Evolutionary conservation across 139 green algal species (phyloP).

Genomic region (Coelastrella sp.): DNA sequence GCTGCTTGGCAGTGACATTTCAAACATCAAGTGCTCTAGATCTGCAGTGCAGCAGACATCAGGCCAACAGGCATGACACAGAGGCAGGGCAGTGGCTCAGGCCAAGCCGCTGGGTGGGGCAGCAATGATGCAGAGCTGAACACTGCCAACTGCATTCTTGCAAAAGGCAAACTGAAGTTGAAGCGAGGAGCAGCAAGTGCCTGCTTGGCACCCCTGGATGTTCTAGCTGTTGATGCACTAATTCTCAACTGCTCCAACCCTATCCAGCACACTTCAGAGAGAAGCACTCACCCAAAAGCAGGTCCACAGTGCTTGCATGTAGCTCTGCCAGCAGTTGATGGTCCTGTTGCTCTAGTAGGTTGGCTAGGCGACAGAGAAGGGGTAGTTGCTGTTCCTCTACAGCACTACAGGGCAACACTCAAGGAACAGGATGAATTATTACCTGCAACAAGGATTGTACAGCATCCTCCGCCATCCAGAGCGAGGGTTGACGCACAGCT

Average conservation of each 20-base stretch:
- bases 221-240: not conserved
- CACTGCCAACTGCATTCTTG: not conserved
- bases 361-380: constrained; percentile 21
- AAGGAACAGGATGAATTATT: not conserved
- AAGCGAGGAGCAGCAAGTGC: too few relatives aligned
- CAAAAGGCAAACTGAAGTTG: not conserved
- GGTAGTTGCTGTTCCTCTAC: constrained; percentile 15
- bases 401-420: constrained; percentile 10
- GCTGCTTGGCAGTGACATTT: constrained; percentile 1
- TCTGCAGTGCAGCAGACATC: not conserved
- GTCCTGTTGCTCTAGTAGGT: not conserved
- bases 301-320: constrained; percentile 44
- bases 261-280: not conserved
- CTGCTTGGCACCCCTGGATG: too few relatives aligned
- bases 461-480: not conserved
- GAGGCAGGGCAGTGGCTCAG: not conserved
- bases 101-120: not conserved
- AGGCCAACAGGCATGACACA: not conserved
- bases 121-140: not conserved
- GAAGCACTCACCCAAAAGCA: constrained; percentile 37
- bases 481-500: not conserved
- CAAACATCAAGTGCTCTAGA: constrained; percentile 40
- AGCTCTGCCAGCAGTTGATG: constrained; percentile 32
- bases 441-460: not conserved
- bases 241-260: not conserved